phyloP scores from a whole-genome alignment of 495 filamentous ascomycete species.

The Penicillium dipodomyicola region DNA sequence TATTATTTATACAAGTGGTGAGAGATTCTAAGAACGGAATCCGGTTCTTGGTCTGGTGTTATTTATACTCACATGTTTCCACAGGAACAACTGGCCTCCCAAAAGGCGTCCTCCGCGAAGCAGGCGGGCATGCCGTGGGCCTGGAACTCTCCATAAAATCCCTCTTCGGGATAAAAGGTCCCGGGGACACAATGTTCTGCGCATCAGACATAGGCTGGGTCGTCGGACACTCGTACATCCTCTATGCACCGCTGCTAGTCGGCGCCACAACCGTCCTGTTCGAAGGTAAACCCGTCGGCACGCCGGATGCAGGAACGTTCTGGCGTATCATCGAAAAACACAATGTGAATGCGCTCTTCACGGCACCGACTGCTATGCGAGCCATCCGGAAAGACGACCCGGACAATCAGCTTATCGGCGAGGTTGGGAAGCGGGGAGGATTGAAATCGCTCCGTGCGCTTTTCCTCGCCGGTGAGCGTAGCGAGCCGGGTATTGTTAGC shows the following conservation, averaged over 20 bases:
- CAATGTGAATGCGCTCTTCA: constrained; percentile 78
- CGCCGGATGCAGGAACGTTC: constrained; percentile 80
- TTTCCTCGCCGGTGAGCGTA: constrained; percentile 86
- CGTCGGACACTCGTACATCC: constrained; percentile 78
- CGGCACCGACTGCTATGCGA: constrained; percentile 81
- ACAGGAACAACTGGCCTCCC: constrained; percentile 79
- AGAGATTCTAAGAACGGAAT: background rate
- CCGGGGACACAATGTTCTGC: constrained; percentile 80
- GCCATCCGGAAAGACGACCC: constrained; percentile 87
- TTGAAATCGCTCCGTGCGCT: constrained; percentile 66
- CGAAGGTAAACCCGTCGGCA: constrained; percentile 90
- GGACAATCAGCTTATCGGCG: constrained; percentile 60
- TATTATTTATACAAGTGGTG: constrained; percentile 82
- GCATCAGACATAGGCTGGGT: constrained; percentile 87
- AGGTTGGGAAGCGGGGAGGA: constrained; percentile 61
- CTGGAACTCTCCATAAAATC: constrained; percentile 75
- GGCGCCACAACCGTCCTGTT: constrained; percentile 86
- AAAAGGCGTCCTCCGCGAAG: constrained; percentile 82
- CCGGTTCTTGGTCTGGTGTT: background rate
- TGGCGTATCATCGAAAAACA: constrained; percentile 86
- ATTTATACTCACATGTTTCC: constrained; percentile 2
- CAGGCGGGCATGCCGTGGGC: constrained; percentile 85
- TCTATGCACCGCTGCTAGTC: constrained; percentile 79
- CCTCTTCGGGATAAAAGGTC: constrained; percentile 74
- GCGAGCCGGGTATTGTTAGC: constrained; percentile 79